A percentile compares a stretch with the other conserved stretches of the same genome.
phyloP scores from a whole-genome alignment of 345 rosid genomes.

The Sisymbrium altissimum region DNA sequence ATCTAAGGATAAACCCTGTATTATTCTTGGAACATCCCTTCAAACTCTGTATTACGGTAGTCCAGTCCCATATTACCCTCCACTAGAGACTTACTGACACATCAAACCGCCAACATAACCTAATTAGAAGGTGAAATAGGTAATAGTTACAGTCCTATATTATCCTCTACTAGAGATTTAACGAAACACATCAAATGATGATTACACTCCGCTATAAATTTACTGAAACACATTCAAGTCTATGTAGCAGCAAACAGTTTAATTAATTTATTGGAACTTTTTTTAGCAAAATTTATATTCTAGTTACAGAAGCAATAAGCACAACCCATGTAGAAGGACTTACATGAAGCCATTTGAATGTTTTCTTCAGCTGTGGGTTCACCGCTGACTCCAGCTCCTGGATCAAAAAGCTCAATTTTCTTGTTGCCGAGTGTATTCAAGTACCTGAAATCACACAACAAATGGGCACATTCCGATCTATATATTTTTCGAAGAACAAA shows the following conservation, averaged over 20 bases:
- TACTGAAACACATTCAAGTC: not conserved
- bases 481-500: not conserved
- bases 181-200: too few species aligned
- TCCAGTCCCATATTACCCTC: too few species aligned
- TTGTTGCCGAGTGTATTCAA: constrained; percentile 75
- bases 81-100: too few species aligned
- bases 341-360: constrained; percentile 81
- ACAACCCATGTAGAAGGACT: constrained; percentile 24
- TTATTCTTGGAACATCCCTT: too few species aligned
- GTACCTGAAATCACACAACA: constrained; percentile 43
- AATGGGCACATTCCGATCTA: too few species aligned
- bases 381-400: constrained; percentile 68
- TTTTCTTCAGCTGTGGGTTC: constrained; percentile 83
- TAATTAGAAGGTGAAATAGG: too few species aligned
- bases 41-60: too few species aligned
- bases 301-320: not conserved
- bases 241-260: not conserved
- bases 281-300: not conserved
- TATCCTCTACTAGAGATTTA: too few species aligned
- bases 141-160: too few species aligned
- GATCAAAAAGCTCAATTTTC: constrained; percentile 78
- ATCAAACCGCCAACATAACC: too few species aligned
- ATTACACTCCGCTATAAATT: too few species aligned
- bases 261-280: not conserved
- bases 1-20: too few species aligned